A percentile compares a stretch with the other conserved stretches of the same genome.
Evolutionary conservation across 1,284 basidiomycete species (phyloP).

Genomic region (Stygiomarasmius scandens): DNA sequence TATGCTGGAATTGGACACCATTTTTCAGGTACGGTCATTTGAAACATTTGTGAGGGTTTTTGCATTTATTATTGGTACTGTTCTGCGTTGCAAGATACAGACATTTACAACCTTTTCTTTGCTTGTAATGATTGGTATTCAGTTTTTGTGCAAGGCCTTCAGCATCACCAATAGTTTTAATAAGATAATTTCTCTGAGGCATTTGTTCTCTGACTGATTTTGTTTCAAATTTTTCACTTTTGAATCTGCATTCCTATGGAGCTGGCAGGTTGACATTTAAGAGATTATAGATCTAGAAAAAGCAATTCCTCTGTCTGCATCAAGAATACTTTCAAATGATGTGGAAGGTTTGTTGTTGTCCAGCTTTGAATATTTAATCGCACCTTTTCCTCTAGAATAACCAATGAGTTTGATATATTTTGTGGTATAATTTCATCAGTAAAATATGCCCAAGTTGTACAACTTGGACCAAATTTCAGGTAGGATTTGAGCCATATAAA

Average conservation of each 20-base stretch:
- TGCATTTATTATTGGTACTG: not conserved
- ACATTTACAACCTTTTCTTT: constrained; percentile 8
- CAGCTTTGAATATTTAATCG: not conserved
- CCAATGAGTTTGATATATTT: not conserved
- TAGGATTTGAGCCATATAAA: constrained; percentile 17
- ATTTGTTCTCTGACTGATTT: not conserved
- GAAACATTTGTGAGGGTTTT: constrained; percentile 13
- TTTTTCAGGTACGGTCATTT: constrained; percentile 7
- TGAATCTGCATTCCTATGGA: constrained; percentile 14
- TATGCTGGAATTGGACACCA: constrained; percentile 11
- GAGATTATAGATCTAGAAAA: too few species aligned
- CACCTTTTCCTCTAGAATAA: not conserved
- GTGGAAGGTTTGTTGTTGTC: not conserved
- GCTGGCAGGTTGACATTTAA: constrained; percentile 27
- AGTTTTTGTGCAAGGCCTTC: not conserved
- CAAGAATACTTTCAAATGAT: too few species aligned
- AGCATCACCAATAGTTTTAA: too few species aligned
- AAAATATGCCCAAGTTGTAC: too few species aligned
- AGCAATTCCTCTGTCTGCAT: not conserved
- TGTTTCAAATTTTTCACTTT: not conserved
- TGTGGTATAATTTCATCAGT: too few species aligned
- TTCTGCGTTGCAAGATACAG: not conserved
- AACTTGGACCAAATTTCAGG: not conserved
- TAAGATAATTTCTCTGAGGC: constrained; percentile 2
- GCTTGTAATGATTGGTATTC: not conserved